Conservation (phyloP, 2,329 filamentous ascomycete species). For the Fusarium denticulatum region DNA sequence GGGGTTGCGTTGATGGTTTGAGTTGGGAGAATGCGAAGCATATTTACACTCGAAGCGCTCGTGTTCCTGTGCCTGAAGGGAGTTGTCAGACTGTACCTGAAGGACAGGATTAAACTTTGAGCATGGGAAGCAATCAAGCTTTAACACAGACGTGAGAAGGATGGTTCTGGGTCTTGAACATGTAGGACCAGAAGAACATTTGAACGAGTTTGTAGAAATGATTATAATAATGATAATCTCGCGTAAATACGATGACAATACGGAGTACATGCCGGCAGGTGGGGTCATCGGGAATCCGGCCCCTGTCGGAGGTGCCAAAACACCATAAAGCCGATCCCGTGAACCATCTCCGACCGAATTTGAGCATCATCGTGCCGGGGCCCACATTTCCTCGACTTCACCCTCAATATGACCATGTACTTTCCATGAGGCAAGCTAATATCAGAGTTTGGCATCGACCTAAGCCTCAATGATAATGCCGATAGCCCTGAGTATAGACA, state of each 20-base stretch:
- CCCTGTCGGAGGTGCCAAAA: slow-evolving; percentile 14
- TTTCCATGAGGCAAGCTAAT: neutral
- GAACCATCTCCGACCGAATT: slow-evolving; percentile 24
- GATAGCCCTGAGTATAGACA: neutral
- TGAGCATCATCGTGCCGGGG: slow-evolving; percentile 4
- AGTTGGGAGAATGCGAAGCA: slow-evolving; percentile 53
- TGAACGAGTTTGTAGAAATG: neutral
- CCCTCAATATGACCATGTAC: neutral
- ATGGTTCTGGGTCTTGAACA: neutral
- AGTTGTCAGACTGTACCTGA: slow-evolving; percentile 38
- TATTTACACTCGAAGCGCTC: slow-evolving; percentile 57
- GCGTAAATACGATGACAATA: neutral
- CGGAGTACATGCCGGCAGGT: neutral
- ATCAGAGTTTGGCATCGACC: neutral
- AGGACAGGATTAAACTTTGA: neutral
- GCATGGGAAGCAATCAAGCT: neutral
- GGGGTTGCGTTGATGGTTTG: slow-evolving; percentile 55
- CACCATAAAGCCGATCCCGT: slow-evolving; percentile 32
- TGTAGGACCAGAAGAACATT: neutral
- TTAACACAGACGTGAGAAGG: neutral
- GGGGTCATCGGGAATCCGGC: slow-evolving; percentile 22
- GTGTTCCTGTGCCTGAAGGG: slow-evolving; percentile 55
- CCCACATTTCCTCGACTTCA: neutral
- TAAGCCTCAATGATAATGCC: neutral
- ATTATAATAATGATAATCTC: neutral